Base-by-base conservation (phyloP, 805 yeast genomes). In the Wickerhamomyces bovis region DNA sequence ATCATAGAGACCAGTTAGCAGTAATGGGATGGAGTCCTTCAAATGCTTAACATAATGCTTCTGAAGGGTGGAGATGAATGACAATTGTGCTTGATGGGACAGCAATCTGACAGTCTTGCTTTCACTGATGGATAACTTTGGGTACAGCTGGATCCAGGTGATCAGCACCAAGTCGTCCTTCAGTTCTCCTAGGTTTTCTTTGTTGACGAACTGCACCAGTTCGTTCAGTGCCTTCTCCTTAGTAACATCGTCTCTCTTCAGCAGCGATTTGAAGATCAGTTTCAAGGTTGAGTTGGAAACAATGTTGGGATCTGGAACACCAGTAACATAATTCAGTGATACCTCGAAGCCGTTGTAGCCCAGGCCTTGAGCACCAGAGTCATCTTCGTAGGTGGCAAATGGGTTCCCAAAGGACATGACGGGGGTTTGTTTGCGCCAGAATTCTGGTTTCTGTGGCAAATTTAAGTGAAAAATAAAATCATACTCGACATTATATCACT, bases 211-310 rank as follows among this genome's bases (percentile, higher is more conserved):
- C 4, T 62, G 56, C 3, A 71, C 55, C 26, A 84, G 60, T 38
- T 85, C 95, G 6, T 53, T 60, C 22, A 89, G 68, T 1, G 94
- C 89, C 60, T 83, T 86, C 55, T 88, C 96, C 58, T 82, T 85
- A 0, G 98, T 92, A n/a, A 80, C 81, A 7, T 83, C 76, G 57
- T 89, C 96, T 58, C 85, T 78, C 64, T 89, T 90, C 61, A 84
- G 61, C 43, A 90, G 64, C 10, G 85, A 78, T 60, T 85, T 89
- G 70, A 89, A 84, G n/a, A 81, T 69, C 11, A 89, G 68, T 39
- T 76, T 75, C 46, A 85, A 63, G 11, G 69, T 67, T 2, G 83
- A 70, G 38, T 79, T 67, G 11, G 66, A 49, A 6, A 82, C 55
- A 12, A 68, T 54, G 41, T 74, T 74, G 9, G 85, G 78, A 54